Conservation (phyloP, 139 green algal species). For the Chloropicon primus region DNA sequence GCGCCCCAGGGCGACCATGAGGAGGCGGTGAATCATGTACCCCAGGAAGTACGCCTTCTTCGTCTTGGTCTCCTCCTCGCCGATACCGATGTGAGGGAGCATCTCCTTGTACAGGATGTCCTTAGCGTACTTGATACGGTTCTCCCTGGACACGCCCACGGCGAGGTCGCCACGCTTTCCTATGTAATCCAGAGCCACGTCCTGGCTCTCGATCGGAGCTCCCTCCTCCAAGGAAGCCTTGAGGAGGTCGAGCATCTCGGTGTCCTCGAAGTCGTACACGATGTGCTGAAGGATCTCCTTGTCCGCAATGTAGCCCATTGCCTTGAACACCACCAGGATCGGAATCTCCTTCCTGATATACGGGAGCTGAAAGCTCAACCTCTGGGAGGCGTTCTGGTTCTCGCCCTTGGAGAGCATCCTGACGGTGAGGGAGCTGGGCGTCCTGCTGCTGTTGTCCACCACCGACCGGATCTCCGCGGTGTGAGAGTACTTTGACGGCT, state of each 20-base stretch:
- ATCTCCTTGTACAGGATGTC: constrained; percentile 44
- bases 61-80: constrained; percentile 42
- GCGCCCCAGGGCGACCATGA: constrained; percentile 50
- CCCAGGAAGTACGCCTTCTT: constrained; percentile 65
- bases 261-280: constrained; percentile 49
- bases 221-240: constrained; percentile 88
- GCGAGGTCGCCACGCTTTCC: constrained; percentile 56
- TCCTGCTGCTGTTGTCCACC: constrained; percentile 67
- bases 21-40: constrained; percentile 45
- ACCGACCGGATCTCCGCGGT: constrained; percentile 67
- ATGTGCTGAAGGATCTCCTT: constrained; percentile 52
- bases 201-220: constrained; percentile 64
- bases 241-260: constrained; percentile 89
- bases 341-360: constrained; percentile 41
- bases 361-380: constrained; percentile 14
- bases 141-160: constrained; percentile 59
- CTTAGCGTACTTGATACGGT: constrained; percentile 73
- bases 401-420: constrained; percentile 54
- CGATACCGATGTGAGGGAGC: constrained; percentile 41
- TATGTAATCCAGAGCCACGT: constrained; percentile 93
- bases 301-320: constrained; percentile 36
- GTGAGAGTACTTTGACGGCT: constrained; percentile 85
- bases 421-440: constrained; percentile 59
- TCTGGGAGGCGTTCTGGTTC: constrained; percentile 7
- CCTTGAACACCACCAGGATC: constrained; percentile 39